These are phyloP conservation scores for Gossypium schwendimanii DNA, from an alignment of 441 rosid species.

Conservation along the genomic window DNA sequence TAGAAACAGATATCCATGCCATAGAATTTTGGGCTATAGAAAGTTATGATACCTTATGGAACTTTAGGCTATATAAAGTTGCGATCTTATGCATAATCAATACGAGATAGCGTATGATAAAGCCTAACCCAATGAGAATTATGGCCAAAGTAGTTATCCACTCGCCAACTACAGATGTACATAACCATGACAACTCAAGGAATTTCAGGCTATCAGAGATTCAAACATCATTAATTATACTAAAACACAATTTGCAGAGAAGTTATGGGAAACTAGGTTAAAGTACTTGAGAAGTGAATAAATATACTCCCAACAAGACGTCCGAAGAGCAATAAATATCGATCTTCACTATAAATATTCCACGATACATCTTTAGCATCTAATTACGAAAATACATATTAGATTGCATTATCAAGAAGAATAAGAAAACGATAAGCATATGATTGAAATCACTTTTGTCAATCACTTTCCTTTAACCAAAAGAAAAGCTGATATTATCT, in stretches of 20 bases:
- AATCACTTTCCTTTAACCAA: conserved; percentile 5
- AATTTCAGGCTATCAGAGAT: background rate
- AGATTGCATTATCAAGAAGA: background rate
- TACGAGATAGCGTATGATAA: background rate
- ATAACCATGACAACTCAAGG: background rate
- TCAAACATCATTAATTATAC: background rate
- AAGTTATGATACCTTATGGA: background rate
- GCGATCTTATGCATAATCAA: background rate
- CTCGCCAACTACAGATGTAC: background rate
- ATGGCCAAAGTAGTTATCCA: background rate
- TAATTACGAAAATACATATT: background rate
- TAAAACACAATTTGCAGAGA: background rate
- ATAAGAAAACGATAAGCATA: background rate
- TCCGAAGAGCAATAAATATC: background rate
- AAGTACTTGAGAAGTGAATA: background rate
- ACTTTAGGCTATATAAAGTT: background rate
- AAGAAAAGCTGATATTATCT: conserved; percentile 6
- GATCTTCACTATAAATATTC: background rate
- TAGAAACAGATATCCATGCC: conserved; percentile 3
- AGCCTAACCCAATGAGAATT: background rate
- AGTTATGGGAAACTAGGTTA: background rate
- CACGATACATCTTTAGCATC: background rate
- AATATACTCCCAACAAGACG: background rate
- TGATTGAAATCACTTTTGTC: conserved; percentile 9
- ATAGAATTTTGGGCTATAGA: background rate